Evolutionary conservation across 2,329 filamentous ascomycete species (phyloP).

Genomic region (Talaromyces sp.): DNA sequence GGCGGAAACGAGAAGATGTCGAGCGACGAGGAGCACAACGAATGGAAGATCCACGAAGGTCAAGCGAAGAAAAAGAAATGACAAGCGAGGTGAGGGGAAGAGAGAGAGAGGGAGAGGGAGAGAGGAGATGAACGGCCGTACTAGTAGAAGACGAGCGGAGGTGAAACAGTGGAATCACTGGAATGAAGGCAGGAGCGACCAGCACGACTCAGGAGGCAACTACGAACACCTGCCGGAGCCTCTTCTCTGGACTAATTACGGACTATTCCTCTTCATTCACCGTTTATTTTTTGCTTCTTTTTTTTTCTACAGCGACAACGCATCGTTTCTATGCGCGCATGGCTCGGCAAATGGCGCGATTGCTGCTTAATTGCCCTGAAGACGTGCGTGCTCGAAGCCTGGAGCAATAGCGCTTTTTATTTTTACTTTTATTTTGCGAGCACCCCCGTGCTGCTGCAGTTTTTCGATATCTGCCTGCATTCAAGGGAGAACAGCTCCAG

Average conservation of each 20-base stretch:
- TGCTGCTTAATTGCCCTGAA: not conserved
- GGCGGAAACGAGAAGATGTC: not conserved
- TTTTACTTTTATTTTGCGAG: too few relatives aligned
- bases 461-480: not conserved
- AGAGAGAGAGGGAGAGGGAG: not conserved
- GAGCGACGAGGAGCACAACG: not conserved
- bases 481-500: not conserved
- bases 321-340: not conserved
- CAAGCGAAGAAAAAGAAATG: not conserved
- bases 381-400: not conserved
- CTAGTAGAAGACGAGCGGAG: not conserved
- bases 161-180: slow-evolving; percentile 10
- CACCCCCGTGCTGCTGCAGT: not conserved
- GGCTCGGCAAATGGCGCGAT: not conserved
- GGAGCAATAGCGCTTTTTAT: not conserved
- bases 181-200: slow-evolving; percentile 2
- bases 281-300: not conserved
- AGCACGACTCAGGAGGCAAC: too few relatives aligned
- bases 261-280: not conserved
- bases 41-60: not conserved
- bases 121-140: not conserved
- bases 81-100: not conserved
- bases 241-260: not conserved
- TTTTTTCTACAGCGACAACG: not conserved
- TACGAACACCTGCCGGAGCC: not conserved